Evolutionary conservation across 345 rosid genomes (phyloP).

Genomic region (Dovyalis caffra): DNA sequence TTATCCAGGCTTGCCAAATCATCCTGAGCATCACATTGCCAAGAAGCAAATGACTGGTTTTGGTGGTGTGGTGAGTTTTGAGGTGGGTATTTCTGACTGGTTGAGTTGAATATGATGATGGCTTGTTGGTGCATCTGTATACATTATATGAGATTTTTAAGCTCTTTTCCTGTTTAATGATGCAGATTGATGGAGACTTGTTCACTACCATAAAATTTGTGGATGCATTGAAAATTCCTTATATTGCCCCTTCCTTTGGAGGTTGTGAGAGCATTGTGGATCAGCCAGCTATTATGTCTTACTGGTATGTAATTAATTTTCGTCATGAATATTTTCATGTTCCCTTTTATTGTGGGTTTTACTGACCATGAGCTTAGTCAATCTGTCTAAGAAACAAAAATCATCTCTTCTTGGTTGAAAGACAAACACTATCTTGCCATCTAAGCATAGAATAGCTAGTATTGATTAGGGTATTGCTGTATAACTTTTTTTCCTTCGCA

Average conservation of each 20-base stretch:
- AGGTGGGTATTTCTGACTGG: slow-evolving; percentile 44
- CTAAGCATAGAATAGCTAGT: no score
- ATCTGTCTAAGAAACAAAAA: not conserved
- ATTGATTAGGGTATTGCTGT: no score
- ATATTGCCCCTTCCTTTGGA: slow-evolving; percentile 97
- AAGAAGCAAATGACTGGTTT: slow-evolving; percentile 94
- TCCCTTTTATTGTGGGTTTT: not conserved
- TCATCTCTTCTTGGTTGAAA: no score
- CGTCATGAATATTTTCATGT: not conserved
- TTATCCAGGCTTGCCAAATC: slow-evolving; percentile 93
- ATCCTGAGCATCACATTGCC: slow-evolving; percentile 90
- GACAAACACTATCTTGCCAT: no score
- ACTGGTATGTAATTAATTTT: slow-evolving; percentile 57
- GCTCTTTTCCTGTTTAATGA: not conserved
- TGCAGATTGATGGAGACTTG: slow-evolving; percentile 83
- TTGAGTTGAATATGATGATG: not conserved
- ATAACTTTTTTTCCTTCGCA: no score
- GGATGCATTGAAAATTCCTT: slow-evolving; percentile 88
- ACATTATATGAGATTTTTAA: not conserved
- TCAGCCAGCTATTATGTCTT: slow-evolving; percentile 99
- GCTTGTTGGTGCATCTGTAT: not conserved
- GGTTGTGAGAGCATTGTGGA: slow-evolving; percentile 98
- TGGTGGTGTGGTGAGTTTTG: slow-evolving; percentile 99
- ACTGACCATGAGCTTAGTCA: not conserved
- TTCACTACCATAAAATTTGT: slow-evolving; percentile 65